Evolutionary conservation across 805 yeast species (phyloP).

Genomic region (Nakazawaea holstii): DNA sequence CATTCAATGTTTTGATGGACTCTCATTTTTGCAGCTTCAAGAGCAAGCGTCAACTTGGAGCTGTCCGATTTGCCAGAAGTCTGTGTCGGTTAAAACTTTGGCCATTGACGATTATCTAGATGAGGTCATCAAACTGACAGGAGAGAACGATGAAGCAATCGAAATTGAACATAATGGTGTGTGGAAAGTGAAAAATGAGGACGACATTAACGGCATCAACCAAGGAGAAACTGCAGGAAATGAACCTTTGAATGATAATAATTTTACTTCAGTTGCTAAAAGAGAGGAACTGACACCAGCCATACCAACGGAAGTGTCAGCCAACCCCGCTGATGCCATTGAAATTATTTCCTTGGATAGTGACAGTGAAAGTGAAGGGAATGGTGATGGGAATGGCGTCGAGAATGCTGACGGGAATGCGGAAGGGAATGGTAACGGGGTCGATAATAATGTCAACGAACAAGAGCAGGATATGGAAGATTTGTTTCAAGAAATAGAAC

Average conservation of each 20-base stretch:
- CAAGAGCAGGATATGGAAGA: conserved; percentile 24
- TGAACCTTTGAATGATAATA: conserved; percentile 4
- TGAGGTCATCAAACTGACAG: conserved; percentile 52
- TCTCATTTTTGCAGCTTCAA: conserved; percentile 69
- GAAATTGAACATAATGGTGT: conserved; percentile 66
- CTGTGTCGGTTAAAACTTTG: conserved; percentile 49
- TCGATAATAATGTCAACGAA: no score
- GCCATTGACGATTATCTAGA: conserved; percentile 70
- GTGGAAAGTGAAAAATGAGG: conserved; percentile 45
- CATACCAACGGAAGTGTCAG: conserved; percentile 9
- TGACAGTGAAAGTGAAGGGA: conserved; percentile 24
- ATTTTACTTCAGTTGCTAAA: conserved; percentile 5
- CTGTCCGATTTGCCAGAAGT: conserved; percentile 75
- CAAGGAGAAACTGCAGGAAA: conserved; percentile 15
- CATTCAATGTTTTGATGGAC: conserved; percentile 83
- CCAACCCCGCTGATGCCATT: conserved; percentile 21
- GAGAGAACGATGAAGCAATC: conserved; percentile 56
- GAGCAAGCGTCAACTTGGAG: conserved; percentile 78
- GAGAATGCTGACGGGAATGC: no score
- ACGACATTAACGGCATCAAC: conserved; percentile 20
- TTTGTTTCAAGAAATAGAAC: background rate
- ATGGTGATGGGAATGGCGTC: conserved; percentile 27
- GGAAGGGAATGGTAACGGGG: conserved; percentile 23
- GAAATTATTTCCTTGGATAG: conserved; percentile 47
- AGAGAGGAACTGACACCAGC: conserved; percentile 10